Evolutionary conservation across 2,329 filamentous ascomycete genomes (phyloP).

Genomic region (Westerdykella ornata): DNA sequence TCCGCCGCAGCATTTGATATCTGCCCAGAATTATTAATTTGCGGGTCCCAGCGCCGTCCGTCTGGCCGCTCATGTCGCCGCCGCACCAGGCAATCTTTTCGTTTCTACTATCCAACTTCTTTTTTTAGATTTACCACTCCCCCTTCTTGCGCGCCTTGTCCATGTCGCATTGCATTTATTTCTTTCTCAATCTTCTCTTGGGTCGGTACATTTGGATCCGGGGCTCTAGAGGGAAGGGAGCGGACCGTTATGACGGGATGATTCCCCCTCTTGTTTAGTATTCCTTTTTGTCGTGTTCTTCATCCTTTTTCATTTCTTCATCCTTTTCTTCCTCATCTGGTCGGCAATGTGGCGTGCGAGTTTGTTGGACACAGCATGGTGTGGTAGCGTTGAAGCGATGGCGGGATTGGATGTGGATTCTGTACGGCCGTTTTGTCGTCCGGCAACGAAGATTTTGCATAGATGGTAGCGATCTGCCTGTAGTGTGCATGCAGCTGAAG

Average conservation of each 20-base stretch:
- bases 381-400: too few relatives aligned
- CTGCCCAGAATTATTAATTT: constrained; percentile 39
- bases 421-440: too few relatives aligned
- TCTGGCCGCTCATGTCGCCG: constrained; percentile 19
- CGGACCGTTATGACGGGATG: constrained; percentile 11
- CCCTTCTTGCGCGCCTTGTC: constrained; percentile 11
- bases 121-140: constrained; percentile 5
- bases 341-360: too few relatives aligned
- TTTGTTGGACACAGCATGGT: too few relatives aligned
- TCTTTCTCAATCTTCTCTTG: constrained; percentile 9
- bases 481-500: too few relatives aligned
- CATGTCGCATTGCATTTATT: constrained; percentile 25
- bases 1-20: constrained; percentile 39
- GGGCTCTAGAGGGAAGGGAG: constrained; percentile 1
- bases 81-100: constrained; percentile 15
- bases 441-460: too few relatives aligned
- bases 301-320: too few relatives aligned
- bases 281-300: not conserved
- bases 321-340: too few relatives aligned
- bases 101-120: constrained; percentile 25
- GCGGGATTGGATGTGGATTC: too few relatives aligned
- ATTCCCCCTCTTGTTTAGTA: constrained; percentile 12
- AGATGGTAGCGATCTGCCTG: too few relatives aligned
- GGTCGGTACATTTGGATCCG: constrained; percentile 4
- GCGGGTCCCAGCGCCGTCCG: constrained; percentile 14